Conservation (phyloP, 1,139 yeast genomes). For the Zygosaccharomyces pseudobailii region DNA sequence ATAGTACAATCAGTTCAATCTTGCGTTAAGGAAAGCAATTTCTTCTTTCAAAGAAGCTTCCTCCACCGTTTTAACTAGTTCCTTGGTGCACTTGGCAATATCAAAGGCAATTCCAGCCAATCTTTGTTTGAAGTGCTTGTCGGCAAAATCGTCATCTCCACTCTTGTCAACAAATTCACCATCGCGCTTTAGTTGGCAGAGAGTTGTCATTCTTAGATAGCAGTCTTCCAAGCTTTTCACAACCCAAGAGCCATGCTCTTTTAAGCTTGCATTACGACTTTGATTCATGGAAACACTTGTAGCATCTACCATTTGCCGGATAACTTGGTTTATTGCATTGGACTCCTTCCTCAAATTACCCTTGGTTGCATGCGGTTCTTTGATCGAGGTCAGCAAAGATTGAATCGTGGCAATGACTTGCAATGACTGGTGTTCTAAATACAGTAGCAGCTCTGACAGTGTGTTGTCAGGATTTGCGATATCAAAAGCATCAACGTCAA, state of each 20-base stretch:
- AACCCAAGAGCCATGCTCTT: constrained; percentile 89
- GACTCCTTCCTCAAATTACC: constrained; percentile 73
- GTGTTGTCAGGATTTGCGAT: constrained; percentile 86
- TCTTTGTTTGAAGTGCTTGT: constrained; percentile 79
- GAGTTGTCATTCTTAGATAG: constrained; percentile 66
- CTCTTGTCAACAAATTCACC: constrained; percentile 37
- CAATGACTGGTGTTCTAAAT: constrained; percentile 90
- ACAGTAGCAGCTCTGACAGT: constrained; percentile 73
- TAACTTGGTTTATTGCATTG: constrained; percentile 66
- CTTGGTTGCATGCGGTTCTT: constrained; percentile 70
- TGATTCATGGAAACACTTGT: constrained; percentile 87
- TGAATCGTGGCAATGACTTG: constrained; percentile 90
- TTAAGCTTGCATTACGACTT: constrained; percentile 70
- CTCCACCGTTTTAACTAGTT: constrained; percentile 90
- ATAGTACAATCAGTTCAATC: constrained; percentile 19
- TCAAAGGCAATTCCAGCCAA: constrained; percentile 95
- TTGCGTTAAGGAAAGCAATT: constrained; percentile 43
- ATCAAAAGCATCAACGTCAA: constrained; percentile 70
- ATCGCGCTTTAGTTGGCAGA: constrained; percentile 47
- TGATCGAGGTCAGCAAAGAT: constrained; percentile 67
- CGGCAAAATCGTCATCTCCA: constrained; percentile 67
- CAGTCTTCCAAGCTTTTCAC: constrained; percentile 84
- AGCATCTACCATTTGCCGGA: constrained; percentile 84
- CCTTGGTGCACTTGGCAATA: constrained; percentile 93
- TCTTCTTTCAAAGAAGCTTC: constrained; percentile 87